Evolutionary conservation across 345 rosid species (phyloP).

Genomic region (Ricinus communis): DNA sequence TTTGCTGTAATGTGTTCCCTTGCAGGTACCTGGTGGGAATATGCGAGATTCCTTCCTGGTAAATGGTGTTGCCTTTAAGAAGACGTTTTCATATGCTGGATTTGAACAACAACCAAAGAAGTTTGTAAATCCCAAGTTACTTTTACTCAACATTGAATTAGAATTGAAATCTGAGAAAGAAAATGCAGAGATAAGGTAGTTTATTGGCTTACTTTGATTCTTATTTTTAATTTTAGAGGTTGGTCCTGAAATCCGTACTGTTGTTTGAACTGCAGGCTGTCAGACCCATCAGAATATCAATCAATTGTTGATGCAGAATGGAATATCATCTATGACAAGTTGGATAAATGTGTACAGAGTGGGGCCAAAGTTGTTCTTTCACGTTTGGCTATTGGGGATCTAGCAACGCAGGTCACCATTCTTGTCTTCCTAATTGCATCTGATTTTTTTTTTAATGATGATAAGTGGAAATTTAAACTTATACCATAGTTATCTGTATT

Average conservation of each 20-base stretch:
- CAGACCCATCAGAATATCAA: conserved; percentile 95
- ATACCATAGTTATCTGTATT: not conserved
- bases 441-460: not conserved
- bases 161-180: conserved; percentile 99
- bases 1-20: conserved; percentile 7
- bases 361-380: conserved; percentile 98
- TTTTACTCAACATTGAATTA: conserved; percentile 82
- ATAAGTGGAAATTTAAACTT: not conserved
- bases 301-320: conserved; percentile 99
- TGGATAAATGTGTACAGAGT: conserved; percentile 90
- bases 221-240: conserved; percentile 1
- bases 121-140: conserved; percentile 78
- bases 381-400: conserved; percentile 96
- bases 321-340: conserved; percentile 97
- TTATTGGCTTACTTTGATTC: not conserved
- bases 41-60: conserved; percentile 98
- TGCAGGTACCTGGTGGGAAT: conserved; percentile 93
- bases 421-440: not conserved
- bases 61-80: conserved; percentile 96
- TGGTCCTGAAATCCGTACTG: conserved; percentile 13
- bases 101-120: conserved; percentile 99
- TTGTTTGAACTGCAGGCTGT: conserved; percentile 52
- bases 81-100: conserved; percentile 99
- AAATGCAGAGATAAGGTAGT: conserved; percentile 95
- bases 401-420: conserved; percentile 81